Evolutionary conservation across 345 rosid genomes (phyloP).

Genomic region (Noccaea bulbosa): DNA sequence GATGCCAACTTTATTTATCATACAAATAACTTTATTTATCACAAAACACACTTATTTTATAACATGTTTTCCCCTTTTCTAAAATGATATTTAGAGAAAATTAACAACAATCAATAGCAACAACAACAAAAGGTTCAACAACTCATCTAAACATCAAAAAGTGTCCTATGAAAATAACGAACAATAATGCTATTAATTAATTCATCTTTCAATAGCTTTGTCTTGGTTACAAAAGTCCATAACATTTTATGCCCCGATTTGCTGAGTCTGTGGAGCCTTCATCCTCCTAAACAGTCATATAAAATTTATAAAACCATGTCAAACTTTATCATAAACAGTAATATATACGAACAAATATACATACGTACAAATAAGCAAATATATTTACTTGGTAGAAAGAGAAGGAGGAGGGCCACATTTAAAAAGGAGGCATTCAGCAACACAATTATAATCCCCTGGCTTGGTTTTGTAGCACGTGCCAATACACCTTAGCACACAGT

Average conservation of each 20-base stretch:
- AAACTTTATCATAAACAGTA: background rate
- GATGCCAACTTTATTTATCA: too few relatives aligned
- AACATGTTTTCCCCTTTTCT: too few relatives aligned
- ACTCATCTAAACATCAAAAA: background rate
- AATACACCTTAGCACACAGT: conserved; percentile 4
- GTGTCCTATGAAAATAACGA: background rate
- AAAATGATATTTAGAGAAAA: too few relatives aligned
- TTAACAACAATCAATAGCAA: too few relatives aligned
- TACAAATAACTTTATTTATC: too few relatives aligned
- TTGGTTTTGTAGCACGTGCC: background rate
- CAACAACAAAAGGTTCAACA: background rate
- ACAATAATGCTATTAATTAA: conserved; percentile 5
- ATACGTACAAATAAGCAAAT: background rate
- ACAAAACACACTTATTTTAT: too few relatives aligned
- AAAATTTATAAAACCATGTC: background rate
- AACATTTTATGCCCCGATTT: background rate
- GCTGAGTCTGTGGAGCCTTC: conserved; percentile 13
- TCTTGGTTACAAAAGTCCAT: too few relatives aligned
- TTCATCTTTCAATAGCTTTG: background rate
- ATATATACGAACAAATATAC: background rate
- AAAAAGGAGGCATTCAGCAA: conserved; percentile 21
- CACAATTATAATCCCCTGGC: conserved; percentile 7
- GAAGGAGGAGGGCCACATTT: conserved; percentile 27
- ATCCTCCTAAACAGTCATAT: conserved; percentile 9
- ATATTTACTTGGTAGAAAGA: conserved; percentile 15